Base-by-base conservation (phyloP, 2,329 filamentous ascomycete genomes). In the Rhynchosporium secalis region DNA sequence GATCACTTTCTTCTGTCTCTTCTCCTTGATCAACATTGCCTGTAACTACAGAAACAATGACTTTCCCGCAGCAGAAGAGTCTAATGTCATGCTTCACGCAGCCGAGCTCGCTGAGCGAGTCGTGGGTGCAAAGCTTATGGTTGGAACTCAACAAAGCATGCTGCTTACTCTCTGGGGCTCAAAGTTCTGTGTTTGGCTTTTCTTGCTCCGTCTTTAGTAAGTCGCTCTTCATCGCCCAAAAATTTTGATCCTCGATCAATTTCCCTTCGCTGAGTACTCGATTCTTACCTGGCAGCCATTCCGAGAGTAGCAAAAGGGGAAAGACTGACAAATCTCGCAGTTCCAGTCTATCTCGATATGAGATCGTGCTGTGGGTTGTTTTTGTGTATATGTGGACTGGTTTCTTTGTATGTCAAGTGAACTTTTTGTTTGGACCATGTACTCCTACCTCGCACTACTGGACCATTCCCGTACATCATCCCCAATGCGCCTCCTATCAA, bases 371-470 rank as follows among this genome's bases (percentile, higher is more conserved):
- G 61, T 80, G 79, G 41, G 28, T 77, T 9, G 77, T 83, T 4
- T 77, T 78, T 1, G 71, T 65, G 4, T 86, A 83, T 65, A 76
- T 80, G 12, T 73, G 69, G 0, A 4, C 78, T 26, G 80, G 81
- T 3, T 83, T 80, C 65, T 60, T 85, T 2, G 48, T 62, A 5
- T 66, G 68, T 26, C 56, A 67, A 54, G 46, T 71, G 28, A 29
- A 59, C 33, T 71, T 69, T 61, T 70, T 65, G 46, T 68, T 78
- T 12, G 80, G 80, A 66, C 77, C 81, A 12, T 85, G 84, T 64
- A 74, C 77, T 5, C 83, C 83, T 0, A 84, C 86, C 61, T 71
- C 62, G 41, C 76, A 82, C 48, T 86, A 86, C 65, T 86, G 83
- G 83, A 80, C 80, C 15, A 78, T 86, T n/a, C 83, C 83, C 0